phyloP scores from a whole-genome alignment of 2,329 filamentous ascomycete genomes.

The Nemania sp. region DNA sequence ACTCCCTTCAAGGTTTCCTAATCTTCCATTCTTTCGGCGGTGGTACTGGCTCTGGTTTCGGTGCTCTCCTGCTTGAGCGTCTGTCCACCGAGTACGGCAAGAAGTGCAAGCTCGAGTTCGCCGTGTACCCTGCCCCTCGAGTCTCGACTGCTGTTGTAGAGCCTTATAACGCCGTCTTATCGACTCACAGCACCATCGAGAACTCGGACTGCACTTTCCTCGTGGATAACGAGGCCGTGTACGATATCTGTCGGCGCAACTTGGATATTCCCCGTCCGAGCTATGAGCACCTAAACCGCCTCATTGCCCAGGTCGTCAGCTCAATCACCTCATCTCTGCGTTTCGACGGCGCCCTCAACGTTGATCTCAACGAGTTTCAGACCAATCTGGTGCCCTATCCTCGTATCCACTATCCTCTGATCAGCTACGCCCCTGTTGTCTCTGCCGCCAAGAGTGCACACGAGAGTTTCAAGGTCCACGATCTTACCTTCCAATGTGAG shows the following conservation, averaged over 20 bases:
- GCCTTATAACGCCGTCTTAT: slow-evolving; percentile 75
- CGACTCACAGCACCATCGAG: slow-evolving; percentile 76
- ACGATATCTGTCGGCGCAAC: slow-evolving; percentile 75
- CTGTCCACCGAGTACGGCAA: slow-evolving; percentile 75
- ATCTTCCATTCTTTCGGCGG: slow-evolving; percentile 78
- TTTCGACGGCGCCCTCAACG: slow-evolving; percentile 74
- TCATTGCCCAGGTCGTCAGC: slow-evolving; percentile 75
- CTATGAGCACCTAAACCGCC: slow-evolving; percentile 73
- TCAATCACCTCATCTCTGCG: slow-evolving; percentile 74
- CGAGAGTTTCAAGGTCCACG: slow-evolving; percentile 85
- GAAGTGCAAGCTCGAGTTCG: slow-evolving; percentile 78
- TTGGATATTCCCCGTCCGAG: slow-evolving; percentile 70
- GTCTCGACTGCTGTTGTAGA: slow-evolving; percentile 73
- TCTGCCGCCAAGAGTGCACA: slow-evolving; percentile 78
- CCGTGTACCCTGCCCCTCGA: slow-evolving; percentile 71
- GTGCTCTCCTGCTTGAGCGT: slow-evolving; percentile 72
- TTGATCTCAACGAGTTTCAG: slow-evolving; percentile 79
- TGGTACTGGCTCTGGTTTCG: slow-evolving; percentile 74
- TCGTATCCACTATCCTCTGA: slow-evolving; percentile 74
- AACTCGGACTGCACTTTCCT: slow-evolving; percentile 81
- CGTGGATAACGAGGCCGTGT: slow-evolving; percentile 75
- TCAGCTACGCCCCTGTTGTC: slow-evolving; percentile 73
- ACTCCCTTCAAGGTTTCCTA: slow-evolving; percentile 72
- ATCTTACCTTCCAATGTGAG: slow-evolving; percentile 75
- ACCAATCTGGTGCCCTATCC: slow-evolving; percentile 76